Conservation (phyloP, 176 grass and related monocot genomes). For the Pharus latifolius region DNA sequence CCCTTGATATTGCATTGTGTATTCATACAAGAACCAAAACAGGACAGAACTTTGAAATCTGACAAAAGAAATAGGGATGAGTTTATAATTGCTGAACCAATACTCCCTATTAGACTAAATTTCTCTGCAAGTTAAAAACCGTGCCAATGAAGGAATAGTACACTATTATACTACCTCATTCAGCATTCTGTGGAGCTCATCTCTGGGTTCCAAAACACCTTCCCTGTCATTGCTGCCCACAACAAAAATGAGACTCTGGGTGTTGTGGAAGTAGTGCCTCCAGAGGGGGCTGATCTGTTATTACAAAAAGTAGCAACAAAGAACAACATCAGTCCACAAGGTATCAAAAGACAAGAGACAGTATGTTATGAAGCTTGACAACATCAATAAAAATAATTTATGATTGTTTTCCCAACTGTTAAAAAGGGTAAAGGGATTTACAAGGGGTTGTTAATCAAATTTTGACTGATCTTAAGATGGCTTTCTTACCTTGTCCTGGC, state of each 20-base stretch:
- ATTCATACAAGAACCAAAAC: too few relatives aligned
- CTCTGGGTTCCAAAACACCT: slow-evolving; percentile 81
- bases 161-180: slow-evolving; percentile 44
- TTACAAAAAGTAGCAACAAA: not conserved
- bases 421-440: not conserved
- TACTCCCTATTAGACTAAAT: not conserved
- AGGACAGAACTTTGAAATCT: too few relatives aligned
- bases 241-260: slow-evolving; percentile 84
- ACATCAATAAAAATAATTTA: not conserved
- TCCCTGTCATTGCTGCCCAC: slow-evolving; percentile 87
- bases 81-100: not conserved
- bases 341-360: not conserved
- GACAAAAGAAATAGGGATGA: too few relatives aligned
- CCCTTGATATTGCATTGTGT: too few relatives aligned
- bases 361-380: not conserved
- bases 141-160: not conserved
- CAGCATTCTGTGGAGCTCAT: slow-evolving; percentile 82
- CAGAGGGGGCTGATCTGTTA: slow-evolving; percentile 85
- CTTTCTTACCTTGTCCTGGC: slow-evolving; percentile 67
- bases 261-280: slow-evolving; percentile 96
- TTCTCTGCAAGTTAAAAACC: not conserved
- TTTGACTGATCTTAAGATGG: too few relatives aligned
- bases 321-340: not conserved
- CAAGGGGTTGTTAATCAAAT: not conserved
- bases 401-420: not conserved